These are phyloP conservation scores for Anisodus tanguticus DNA, from an alignment of 257 asterid genomes.

Conservation along the genomic window DNA sequence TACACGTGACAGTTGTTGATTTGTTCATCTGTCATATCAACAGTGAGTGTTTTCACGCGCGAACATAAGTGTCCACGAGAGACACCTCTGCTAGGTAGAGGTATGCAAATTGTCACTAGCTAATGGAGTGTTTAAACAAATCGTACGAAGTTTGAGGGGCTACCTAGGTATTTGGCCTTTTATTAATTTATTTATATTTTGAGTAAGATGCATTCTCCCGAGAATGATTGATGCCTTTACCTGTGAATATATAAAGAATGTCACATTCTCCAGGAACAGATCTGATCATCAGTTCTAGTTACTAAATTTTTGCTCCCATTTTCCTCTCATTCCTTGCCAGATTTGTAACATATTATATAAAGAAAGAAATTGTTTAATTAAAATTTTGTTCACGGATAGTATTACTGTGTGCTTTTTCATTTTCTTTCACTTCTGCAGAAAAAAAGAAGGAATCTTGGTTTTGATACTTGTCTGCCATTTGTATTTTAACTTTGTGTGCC, in stretches of 20 bases:
- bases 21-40: not conserved
- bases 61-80: constrained; percentile 10
- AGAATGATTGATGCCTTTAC: not conserved
- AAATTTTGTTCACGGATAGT: constrained; percentile 6
- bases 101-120: not conserved
- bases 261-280: not conserved
- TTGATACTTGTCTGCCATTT: not conserved
- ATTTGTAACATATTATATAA: not conserved
- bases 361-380: not conserved
- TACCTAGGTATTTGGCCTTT: not conserved
- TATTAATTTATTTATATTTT: not conserved
- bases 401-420: not conserved
- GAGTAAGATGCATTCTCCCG: constrained; percentile 12
- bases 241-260: not conserved
- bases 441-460: constrained; percentile 7
- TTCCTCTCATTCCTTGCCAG: constrained; percentile 1
- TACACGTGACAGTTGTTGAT: not conserved
- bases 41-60: not conserved
- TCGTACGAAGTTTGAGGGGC: constrained; percentile 8
- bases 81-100: constrained; percentile 2
- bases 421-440: constrained; percentile 9
- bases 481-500: not conserved
- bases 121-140: constrained; percentile 3
- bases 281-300: constrained; percentile 20
- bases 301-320: not conserved